phyloP scores from a whole-genome alignment of 176 grass and related monocot genomes.

The Phoenix roebelenii region DNA sequence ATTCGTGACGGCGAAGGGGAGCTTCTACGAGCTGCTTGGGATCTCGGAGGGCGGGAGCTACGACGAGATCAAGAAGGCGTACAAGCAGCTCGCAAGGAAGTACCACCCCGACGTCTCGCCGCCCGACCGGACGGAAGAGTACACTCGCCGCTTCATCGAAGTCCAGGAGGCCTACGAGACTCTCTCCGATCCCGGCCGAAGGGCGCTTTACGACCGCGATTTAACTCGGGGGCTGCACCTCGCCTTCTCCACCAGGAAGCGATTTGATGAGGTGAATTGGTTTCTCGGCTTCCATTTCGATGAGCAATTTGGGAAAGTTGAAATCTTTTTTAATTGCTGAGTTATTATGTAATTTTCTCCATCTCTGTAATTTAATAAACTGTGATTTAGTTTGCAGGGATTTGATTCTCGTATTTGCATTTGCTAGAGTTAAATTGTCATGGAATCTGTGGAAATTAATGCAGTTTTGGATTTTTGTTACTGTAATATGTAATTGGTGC shows the following conservation, averaged over 20 bases:
- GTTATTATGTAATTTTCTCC: too few species aligned
- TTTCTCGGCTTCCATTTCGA: background rate
- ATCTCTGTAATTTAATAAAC: too few species aligned
- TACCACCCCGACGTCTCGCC: slow-evolving; percentile 14
- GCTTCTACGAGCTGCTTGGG: slow-evolving; percentile 19
- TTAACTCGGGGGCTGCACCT: background rate
- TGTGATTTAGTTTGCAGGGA: too few species aligned
- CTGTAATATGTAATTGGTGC: too few species aligned
- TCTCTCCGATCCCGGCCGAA: slow-evolving; percentile 10
- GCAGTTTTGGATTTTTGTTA: too few species aligned
- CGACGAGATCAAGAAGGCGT: slow-evolving; percentile 15
- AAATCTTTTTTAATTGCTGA: too few species aligned
- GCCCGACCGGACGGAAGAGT: background rate
- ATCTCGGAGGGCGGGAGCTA: background rate
- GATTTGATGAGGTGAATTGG: background rate
- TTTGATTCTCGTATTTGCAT: too few species aligned
- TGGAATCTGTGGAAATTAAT: too few species aligned
- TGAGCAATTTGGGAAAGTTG: too few species aligned
- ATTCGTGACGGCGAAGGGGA: background rate
- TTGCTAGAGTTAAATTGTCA: too few species aligned
- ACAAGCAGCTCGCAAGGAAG: slow-evolving; percentile 16
- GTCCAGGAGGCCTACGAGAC: slow-evolving; percentile 22
- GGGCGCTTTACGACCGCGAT: slow-evolving; percentile 11
- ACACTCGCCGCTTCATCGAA: slow-evolving; percentile 20
- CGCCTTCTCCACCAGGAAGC: background rate